These are phyloP conservation scores for Didymosphaeria variabile DNA, from an alignment of 2,329 filamentous ascomycete genomes.

Conservation along the genomic window DNA sequence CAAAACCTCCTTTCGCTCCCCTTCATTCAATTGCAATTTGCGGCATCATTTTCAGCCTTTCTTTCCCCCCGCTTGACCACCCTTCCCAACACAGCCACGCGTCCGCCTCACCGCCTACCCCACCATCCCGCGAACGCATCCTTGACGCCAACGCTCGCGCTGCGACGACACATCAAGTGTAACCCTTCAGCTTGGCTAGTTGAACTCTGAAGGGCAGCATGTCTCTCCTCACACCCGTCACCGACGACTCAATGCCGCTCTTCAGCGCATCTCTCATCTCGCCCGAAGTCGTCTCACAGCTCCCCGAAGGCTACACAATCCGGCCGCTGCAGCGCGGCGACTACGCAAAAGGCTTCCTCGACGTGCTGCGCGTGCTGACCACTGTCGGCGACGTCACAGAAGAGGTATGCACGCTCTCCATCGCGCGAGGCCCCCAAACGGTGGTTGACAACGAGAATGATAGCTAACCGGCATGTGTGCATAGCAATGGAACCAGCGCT, in stretches of 20 bases:
- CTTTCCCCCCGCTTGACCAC: not conserved
- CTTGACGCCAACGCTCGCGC: not conserved
- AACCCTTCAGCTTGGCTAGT: not conserved
- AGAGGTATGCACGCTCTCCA: conserved; percentile 54
- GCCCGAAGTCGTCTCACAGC: conserved; percentile 72
- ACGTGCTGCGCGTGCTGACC: conserved; percentile 89
- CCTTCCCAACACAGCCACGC: conserved; percentile 7
- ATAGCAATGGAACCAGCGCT: conserved; percentile 74
- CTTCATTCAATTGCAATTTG: conserved; percentile 6
- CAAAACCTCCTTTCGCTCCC: not conserved
- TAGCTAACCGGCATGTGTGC: not conserved
- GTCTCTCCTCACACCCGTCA: conserved; percentile 26
- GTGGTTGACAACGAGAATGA: not conserved
- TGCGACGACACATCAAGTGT: not conserved
- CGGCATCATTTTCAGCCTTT: not conserved
- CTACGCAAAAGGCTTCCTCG: conserved; percentile 83
- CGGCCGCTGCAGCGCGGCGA: conserved; percentile 82
- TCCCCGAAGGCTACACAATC: conserved; percentile 84
- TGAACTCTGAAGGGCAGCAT: conserved; percentile 13
- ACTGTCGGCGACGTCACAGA: conserved; percentile 87
- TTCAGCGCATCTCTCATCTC: conserved; percentile 83
- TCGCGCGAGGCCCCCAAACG: not conserved
- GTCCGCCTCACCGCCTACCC: conserved; percentile 13
- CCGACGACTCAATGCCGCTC: conserved; percentile 63
- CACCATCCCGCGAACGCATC: conserved; percentile 6